Percentiles rank a stretch among this genome's conserved stretches.
phyloP scores from a whole-genome alignment of 2,329 filamentous ascomycete species.

The Xylariaceae sp. region DNA sequence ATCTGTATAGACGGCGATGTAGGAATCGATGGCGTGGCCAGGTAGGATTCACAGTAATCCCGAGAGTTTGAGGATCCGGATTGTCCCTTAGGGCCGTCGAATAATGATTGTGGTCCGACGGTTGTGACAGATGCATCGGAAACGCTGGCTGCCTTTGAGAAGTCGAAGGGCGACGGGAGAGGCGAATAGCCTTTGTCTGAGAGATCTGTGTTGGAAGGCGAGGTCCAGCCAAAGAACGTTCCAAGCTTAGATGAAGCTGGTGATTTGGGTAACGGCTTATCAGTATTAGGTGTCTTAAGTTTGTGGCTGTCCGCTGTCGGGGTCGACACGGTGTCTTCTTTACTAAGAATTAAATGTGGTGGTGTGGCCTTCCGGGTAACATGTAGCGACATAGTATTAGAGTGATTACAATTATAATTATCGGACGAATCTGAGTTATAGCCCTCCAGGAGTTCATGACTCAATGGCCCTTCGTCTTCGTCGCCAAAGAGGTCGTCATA shows the following conservation, averaged over 20 bases:
- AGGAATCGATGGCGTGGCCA: constrained; percentile 51
- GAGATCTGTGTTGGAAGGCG: constrained; percentile 52
- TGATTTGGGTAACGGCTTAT: constrained; percentile 59
- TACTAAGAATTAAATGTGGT: constrained; percentile 55
- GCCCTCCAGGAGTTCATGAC: constrained; percentile 38
- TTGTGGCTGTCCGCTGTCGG: constrained; percentile 33
- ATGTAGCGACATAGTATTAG: constrained; percentile 51
- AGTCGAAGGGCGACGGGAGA: constrained; percentile 54
- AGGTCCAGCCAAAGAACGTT: constrained; percentile 58
- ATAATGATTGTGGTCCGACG: constrained; percentile 41
- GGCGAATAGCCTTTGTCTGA: constrained; percentile 52
- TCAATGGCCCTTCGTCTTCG: constrained; percentile 41
- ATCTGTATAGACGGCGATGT: constrained; percentile 58
- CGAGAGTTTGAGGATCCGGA: constrained; percentile 47
- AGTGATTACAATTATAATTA: constrained; percentile 43
- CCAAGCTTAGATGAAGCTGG: constrained; percentile 54
- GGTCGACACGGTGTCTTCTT: constrained; percentile 40
- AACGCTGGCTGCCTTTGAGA: constrained; percentile 43
- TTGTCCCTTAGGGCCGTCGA: constrained; percentile 45
- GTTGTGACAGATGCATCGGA: constrained; percentile 48
- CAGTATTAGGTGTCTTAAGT: constrained; percentile 46
- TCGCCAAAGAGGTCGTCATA: constrained; percentile 43
- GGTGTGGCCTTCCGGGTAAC: constrained; percentile 51
- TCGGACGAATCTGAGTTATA: constrained; percentile 41
- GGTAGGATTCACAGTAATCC: constrained; percentile 54